phyloP scores from a whole-genome alignment of 768 basidiomycete genomes.

The Phallus indusiatus region DNA sequence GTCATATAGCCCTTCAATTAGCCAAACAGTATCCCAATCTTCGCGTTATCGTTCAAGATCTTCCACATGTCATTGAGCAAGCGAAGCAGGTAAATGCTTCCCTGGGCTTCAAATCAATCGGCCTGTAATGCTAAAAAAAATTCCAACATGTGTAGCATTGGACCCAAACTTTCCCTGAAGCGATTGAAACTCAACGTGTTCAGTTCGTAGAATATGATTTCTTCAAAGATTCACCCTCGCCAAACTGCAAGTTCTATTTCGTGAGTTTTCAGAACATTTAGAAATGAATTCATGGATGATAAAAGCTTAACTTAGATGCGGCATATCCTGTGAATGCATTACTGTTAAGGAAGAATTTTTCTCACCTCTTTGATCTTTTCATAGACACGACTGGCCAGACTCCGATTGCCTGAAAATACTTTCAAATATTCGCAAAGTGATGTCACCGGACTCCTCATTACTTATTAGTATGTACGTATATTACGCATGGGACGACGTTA shows the following conservation, averaged over 20 bases:
- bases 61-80: conserved; percentile 5
- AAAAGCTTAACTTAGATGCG: conserved; percentile 21
- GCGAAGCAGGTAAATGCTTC: background rate
- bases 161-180: conserved; percentile 25
- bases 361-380: background rate
- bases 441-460: conserved; percentile 25
- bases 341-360: background rate
- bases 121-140: too few species aligned
- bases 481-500: background rate
- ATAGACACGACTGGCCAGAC: conserved; percentile 36
- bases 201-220: conserved; percentile 32
- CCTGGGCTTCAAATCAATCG: too few species aligned
- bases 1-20: conserved; percentile 3
- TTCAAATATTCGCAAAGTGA: conserved; percentile 24
- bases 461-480: conserved; percentile 23
- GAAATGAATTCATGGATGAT: background rate
- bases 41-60: conserved; percentile 3
- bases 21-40: conserved; percentile 12
- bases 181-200: conserved; percentile 25
- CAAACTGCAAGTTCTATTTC: conserved; percentile 31
- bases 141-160: conserved; percentile 19
- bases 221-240: conserved; percentile 26
- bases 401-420: conserved; percentile 27
- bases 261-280: conserved; percentile 19
- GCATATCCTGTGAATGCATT: conserved; percentile 24